Conservation (phyloP, 768 basidiomycete species). For the Termitomyces heimii region DNA sequence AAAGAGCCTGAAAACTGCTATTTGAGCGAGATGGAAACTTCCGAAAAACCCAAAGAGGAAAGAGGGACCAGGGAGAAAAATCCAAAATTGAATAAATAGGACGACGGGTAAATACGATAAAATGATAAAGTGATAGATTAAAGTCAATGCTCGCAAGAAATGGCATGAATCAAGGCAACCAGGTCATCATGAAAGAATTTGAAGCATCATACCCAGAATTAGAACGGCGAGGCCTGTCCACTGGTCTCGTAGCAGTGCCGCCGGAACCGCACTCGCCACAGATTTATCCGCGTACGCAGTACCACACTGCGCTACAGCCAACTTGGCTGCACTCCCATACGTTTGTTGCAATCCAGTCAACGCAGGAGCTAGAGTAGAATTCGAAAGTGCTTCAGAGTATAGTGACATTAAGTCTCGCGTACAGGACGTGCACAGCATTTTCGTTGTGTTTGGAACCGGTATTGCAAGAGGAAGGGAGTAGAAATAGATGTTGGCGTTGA, state of each 20-base stretch:
- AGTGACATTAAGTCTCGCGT: slow-evolving; percentile 50
- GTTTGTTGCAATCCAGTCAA: slow-evolving; percentile 30
- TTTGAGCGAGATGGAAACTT: background rate
- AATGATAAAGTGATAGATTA: background rate
- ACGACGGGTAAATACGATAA: too few species aligned
- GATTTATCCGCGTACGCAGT: slow-evolving; percentile 32
- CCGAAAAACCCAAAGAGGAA: background rate
- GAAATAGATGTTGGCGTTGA: slow-evolving; percentile 55
- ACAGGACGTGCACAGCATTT: slow-evolving; percentile 59
- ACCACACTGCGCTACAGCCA: slow-evolving; percentile 47
- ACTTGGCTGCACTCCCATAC: slow-evolving; percentile 41
- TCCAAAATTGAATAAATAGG: background rate
- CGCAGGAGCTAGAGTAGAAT: slow-evolving; percentile 15
- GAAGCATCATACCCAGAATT: slow-evolving; percentile 1
- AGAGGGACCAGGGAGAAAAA: background rate
- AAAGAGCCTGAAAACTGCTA: background rate
- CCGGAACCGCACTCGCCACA: slow-evolving; percentile 1
- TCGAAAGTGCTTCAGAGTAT: slow-evolving; percentile 41
- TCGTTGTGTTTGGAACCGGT: slow-evolving; percentile 40
- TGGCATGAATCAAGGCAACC: background rate
- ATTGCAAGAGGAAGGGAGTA: slow-evolving; percentile 64
- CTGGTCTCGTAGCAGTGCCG: background rate
- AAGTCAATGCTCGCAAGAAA: background rate
- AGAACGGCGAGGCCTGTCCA: slow-evolving; percentile 4
- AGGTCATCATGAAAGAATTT: slow-evolving; percentile 2